These are phyloP conservation scores for Malus domestica DNA, from an alignment of 306 rosid genomes.

Conservation along the genomic window ASM211411v1 NC_041798.1:4828001-4828500, in stretches of 20 bases:
- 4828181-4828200: not conserved
- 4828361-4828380: not conserved
- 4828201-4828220: slow-evolving; percentile 3
- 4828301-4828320: not conserved
- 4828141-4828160: not conserved
- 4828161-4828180: slow-evolving; percentile 12
- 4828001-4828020: not conserved
- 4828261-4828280: not conserved
- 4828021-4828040: not conserved
- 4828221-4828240: not conserved
- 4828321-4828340: not conserved
- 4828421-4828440: not conserved
- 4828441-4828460: not conserved
- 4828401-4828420: not conserved
- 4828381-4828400: not conserved
- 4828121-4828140: not conserved
- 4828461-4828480: not conserved
- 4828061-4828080: not conserved
- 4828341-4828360: not conserved
- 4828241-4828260: not conserved
- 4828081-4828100: not conserved
- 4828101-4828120: not conserved
- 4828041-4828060: not conserved
- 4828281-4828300: not conserved
- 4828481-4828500: not conserved